Percentiles rank a stretch among this genome's conserved stretches.
These are phyloP conservation scores for Ophiostoma piceae DNA, from an alignment of 2,329 filamentous ascomycete genomes.

Conservation along the genomic window DNA sequence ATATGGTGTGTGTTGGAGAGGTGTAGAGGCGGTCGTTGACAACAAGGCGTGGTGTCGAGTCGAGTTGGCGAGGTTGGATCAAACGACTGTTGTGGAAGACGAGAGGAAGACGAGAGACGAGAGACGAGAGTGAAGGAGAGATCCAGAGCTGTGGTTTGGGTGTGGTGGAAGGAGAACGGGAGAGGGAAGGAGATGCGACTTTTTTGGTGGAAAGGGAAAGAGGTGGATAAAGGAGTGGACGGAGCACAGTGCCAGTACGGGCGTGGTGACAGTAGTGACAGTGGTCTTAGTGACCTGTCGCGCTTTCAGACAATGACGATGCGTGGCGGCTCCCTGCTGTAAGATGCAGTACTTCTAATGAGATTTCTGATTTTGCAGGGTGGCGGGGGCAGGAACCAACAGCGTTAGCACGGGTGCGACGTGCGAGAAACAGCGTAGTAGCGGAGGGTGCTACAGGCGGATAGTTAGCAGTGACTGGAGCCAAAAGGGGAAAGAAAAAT, in stretches of 20 bases:
- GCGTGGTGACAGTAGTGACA: no score
- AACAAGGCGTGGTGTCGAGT: background rate
- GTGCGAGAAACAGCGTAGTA: constrained; percentile 15
- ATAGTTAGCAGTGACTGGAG: constrained; percentile 6
- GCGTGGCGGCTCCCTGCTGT: constrained; percentile 5
- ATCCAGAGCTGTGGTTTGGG: background rate
- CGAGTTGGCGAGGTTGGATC: background rate
- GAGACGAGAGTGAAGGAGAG: background rate
- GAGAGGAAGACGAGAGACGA: background rate
- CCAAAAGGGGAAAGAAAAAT: constrained; percentile 13
- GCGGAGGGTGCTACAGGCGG: constrained; percentile 3
- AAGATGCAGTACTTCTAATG: no score
- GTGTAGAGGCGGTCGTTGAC: background rate
- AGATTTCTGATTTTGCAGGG: background rate
- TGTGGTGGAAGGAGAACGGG: background rate
- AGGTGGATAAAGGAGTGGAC: constrained; percentile 1
- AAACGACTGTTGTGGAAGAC: background rate
- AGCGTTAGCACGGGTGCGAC: constrained; percentile 17
- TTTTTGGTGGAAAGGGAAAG: constrained; percentile 6
- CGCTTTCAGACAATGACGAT: constrained; percentile 21
- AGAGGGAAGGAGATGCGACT: constrained; percentile 9
- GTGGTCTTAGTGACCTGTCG: background rate
- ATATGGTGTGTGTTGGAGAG: background rate
- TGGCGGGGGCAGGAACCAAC: constrained; percentile 10
- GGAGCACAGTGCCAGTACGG: background rate